phyloP scores from a whole-genome alignment of 2,329 filamentous ascomycete species.

The Achaetomium macrosporum region DNA sequence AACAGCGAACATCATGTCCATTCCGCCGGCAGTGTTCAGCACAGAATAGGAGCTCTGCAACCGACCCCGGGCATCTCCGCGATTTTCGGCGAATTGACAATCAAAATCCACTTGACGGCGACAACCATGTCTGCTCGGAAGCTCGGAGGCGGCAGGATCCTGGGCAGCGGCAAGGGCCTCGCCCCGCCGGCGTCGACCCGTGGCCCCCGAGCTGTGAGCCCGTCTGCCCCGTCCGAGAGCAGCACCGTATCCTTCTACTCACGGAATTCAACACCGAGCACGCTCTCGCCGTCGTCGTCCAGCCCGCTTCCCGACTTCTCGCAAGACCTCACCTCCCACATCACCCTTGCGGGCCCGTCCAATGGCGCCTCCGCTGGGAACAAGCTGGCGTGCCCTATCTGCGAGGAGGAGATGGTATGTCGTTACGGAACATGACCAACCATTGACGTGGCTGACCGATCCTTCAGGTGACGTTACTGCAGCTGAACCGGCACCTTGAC shows the following conservation, averaged over 20 bases:
- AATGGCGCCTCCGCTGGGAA: conserved; percentile 54
- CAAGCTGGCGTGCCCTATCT: conserved; percentile 90
- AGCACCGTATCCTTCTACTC: conserved; percentile 49
- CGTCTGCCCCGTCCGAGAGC: conserved; percentile 25
- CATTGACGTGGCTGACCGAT: not conserved
- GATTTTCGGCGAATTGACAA: not conserved
- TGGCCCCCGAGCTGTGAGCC: conserved; percentile 32
- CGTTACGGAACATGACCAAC: not conserved
- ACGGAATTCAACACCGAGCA: conserved; percentile 41
- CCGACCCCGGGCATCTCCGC: not conserved
- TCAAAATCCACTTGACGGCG: not conserved
- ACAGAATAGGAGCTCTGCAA: not conserved
- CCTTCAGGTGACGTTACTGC: conserved; percentile 74
- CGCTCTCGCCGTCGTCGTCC: conserved; percentile 52
- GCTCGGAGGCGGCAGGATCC: conserved; percentile 84
- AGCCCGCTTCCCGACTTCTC: conserved; percentile 64
- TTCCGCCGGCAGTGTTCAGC: not conserved
- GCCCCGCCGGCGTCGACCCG: conserved; percentile 45
- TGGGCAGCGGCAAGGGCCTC: conserved; percentile 80
- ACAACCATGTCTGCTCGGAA: conserved; percentile 70
- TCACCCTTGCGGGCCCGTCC: conserved; percentile 58
- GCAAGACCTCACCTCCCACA: conserved; percentile 75
- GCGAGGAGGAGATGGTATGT: conserved; percentile 90
- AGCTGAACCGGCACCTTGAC: conserved; percentile 81
- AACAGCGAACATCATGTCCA: not conserved